These are phyloP conservation scores for Lavandula angustifolia DNA, from an alignment of 257 asterid species.

Conservation along the genomic window DNA sequence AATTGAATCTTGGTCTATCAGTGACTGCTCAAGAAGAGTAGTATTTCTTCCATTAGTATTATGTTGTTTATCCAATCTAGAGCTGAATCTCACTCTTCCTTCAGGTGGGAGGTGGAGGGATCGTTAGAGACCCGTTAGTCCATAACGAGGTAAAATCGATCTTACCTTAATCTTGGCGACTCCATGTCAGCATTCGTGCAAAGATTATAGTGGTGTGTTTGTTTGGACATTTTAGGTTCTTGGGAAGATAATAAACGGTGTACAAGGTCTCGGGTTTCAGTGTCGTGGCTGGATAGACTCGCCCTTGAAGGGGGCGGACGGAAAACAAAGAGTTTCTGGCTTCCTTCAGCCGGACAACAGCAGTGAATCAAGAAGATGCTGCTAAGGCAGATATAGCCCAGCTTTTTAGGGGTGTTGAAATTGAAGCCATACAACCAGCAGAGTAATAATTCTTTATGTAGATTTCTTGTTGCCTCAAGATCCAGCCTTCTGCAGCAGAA, in stretches of 20 bases:
- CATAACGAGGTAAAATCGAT: slow-evolving; percentile 66
- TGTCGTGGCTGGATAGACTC: slow-evolving; percentile 96
- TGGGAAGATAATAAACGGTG: slow-evolving; percentile 74
- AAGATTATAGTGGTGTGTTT: no score
- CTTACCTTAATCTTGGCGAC: neutral
- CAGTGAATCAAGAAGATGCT: slow-evolving; percentile 14
- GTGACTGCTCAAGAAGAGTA: neutral
- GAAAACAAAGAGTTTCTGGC: slow-evolving; percentile 90
- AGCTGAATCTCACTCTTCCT: slow-evolving; percentile 26
- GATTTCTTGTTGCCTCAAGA: no score
- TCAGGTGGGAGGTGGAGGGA: slow-evolving; percentile 95
- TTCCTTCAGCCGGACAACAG: slow-evolving; percentile 48
- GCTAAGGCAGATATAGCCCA: slow-evolving; percentile 39
- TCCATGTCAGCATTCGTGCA: neutral
- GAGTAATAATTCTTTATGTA: no score
- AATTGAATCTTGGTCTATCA: no score
- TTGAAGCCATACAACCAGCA: slow-evolving; percentile 8
- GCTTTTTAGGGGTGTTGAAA: slow-evolving; percentile 32
- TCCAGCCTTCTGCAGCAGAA: no score
- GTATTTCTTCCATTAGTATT: neutral
- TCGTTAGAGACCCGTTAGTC: slow-evolving; percentile 82
- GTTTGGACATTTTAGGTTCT: slow-evolving; percentile 52
- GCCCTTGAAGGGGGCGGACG: slow-evolving; percentile 94
- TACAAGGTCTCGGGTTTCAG: slow-evolving; percentile 65
- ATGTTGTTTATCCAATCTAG: neutral